phyloP scores from a whole-genome alignment of 2,329 filamentous ascomycete genomes.

The Penicillium capsulatum region DNA sequence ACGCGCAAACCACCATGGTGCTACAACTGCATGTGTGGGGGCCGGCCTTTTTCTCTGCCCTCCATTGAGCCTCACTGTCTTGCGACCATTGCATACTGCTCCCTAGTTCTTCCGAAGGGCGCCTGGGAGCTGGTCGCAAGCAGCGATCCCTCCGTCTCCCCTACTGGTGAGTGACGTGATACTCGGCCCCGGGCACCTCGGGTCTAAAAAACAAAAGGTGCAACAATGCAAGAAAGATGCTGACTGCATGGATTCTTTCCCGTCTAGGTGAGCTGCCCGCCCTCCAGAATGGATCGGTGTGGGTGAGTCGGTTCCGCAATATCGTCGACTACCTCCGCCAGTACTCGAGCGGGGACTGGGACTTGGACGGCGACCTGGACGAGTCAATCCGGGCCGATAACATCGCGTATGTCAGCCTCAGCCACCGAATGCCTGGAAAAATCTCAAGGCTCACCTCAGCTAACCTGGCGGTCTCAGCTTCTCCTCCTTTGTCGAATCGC shows the following conservation, averaged over 20 bases:
- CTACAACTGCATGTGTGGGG: conserved; percentile 86
- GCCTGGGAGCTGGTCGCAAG: conserved; percentile 69
- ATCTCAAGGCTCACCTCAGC: background rate
- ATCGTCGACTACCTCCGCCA: conserved; percentile 51
- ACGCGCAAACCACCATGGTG: conserved; percentile 44
- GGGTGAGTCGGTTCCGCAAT: conserved; percentile 52
- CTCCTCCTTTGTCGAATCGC: conserved; percentile 67
- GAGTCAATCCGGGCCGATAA: conserved; percentile 47
- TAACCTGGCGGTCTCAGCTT: conserved; percentile 26
- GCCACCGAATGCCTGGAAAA: background rate
- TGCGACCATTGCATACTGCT: conserved; percentile 73
- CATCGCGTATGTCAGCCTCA: conserved; percentile 42
- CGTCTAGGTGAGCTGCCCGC: conserved; percentile 56
- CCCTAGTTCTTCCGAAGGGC: conserved; percentile 54
- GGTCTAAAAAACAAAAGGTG: background rate
- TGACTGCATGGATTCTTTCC: conserved; percentile 8
- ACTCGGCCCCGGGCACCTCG: conserved; percentile 3
- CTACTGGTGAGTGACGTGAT: conserved; percentile 58
- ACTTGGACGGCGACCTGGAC: conserved; percentile 45
- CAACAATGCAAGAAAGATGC: conserved; percentile 3
- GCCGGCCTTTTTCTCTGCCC: conserved; percentile 77
- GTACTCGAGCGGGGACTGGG: conserved; percentile 47
- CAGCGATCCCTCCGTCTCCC: conserved; percentile 67
- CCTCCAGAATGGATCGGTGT: conserved; percentile 52
- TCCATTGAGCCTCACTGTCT: conserved; percentile 91